These are phyloP conservation scores for Eutrema heterophyllum DNA, from an alignment of 345 rosid species.

Conservation along the genomic window DNA sequence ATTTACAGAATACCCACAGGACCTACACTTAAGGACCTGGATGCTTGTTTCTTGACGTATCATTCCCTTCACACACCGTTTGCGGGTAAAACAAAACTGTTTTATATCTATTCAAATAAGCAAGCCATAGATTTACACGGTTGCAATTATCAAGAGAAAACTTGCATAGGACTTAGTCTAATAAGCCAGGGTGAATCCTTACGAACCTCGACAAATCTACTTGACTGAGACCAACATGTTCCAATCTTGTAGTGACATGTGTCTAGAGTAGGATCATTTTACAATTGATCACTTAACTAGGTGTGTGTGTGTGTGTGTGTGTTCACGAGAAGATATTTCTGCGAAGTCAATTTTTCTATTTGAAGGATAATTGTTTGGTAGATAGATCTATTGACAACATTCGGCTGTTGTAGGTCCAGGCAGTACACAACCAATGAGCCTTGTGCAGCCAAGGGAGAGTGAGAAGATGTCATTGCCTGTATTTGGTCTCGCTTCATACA, in stretches of 20 bases:
- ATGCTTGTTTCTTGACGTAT: constrained; percentile 91
- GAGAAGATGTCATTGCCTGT: constrained; percentile 50
- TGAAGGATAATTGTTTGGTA: background rate
- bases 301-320: background rate
- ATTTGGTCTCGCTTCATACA: constrained; percentile 78
- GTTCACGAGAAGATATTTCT: background rate
- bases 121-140: background rate
- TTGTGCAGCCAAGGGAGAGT: constrained; percentile 6
- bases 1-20: constrained; percentile 93
- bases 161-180: background rate
- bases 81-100: constrained; percentile 38
- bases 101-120: background rate
- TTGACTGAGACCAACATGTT: background rate
- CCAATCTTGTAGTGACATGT: background rate
- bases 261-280: background rate
- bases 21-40: constrained; percentile 79
- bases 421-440: constrained; percentile 20
- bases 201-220: background rate
- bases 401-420: constrained; percentile 32
- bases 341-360: background rate
- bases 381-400: background rate
- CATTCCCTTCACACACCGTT: constrained; percentile 64
- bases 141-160: constrained; percentile 11
- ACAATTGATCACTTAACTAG: constrained; percentile 1
- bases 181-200: background rate